phyloP scores from a whole-genome alignment of 805 yeast species.

The Ogataea haglerorum region DNA sequence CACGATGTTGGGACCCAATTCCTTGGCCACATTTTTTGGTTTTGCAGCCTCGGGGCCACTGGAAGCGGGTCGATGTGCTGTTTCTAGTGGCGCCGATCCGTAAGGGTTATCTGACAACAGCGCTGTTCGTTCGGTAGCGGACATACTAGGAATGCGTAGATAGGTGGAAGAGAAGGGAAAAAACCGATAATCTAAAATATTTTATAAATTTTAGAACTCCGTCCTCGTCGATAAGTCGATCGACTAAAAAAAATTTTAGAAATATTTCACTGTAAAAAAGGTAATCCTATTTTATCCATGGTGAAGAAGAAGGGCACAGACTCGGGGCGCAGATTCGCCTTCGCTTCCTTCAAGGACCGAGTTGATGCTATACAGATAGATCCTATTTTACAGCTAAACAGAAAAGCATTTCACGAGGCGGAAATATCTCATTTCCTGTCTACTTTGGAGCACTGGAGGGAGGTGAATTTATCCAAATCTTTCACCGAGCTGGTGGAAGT shows the following conservation, averaged over 20 bases:
- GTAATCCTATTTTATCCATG: conserved; percentile 18
- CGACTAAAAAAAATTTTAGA: conserved; percentile 10
- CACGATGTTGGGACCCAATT: conserved; percentile 50
- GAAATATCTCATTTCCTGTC: conserved; percentile 77
- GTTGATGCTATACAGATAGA: conserved; percentile 79
- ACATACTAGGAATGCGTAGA: conserved; percentile 2
- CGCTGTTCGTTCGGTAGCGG: conserved; percentile 24
- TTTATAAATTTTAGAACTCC: neutral
- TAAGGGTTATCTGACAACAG: conserved; percentile 34
- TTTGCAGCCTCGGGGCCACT: conserved; percentile 2
- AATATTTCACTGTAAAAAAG: neutral
- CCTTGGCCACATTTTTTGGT: conserved; percentile 26
- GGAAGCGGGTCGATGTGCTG: conserved; percentile 1
- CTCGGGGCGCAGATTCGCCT: conserved; percentile 59
- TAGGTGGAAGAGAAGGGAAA: neutral
- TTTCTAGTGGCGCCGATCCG: conserved; percentile 7
- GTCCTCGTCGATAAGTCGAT: conserved; percentile 6
- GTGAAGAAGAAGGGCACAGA: conserved; percentile 43
- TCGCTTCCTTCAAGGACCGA: conserved; percentile 76
- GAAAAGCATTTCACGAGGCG: conserved; percentile 64
- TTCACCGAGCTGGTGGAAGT: conserved; percentile 62
- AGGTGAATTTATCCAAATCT: conserved; percentile 70
- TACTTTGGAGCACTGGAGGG: conserved; percentile 82
- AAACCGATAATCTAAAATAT: neutral
- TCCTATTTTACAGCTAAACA: conserved; percentile 54